phyloP scores from a whole-genome alignment of 805 yeast genomes.

The Spathaspora hagerdaliae region DNA sequence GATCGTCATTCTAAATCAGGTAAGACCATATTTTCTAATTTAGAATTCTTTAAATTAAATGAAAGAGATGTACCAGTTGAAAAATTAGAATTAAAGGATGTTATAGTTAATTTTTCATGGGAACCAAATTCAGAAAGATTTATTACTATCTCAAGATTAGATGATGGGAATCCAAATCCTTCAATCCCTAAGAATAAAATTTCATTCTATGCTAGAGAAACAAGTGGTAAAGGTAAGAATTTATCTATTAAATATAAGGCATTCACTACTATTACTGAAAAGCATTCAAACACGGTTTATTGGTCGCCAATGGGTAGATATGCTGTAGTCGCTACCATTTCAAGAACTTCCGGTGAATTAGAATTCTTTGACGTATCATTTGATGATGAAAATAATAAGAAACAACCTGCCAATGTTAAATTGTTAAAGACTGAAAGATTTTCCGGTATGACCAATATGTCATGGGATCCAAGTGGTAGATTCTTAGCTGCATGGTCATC shows the following conservation, averaged over 20 bases:
- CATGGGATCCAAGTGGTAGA: constrained; percentile 97
- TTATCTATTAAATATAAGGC: constrained; percentile 52
- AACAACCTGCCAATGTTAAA: constrained; percentile 55
- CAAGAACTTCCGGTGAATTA: constrained; percentile 55
- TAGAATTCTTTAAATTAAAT: constrained; percentile 82
- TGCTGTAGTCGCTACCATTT: constrained; percentile 50
- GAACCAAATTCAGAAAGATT: constrained; percentile 92
- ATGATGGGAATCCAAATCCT: constrained; percentile 53
- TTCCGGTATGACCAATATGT: constrained; percentile 74
- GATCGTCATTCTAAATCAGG: constrained; percentile 95
- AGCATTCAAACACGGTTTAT: constrained; percentile 64
- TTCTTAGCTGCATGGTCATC: constrained; percentile 87
- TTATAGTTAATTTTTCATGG: constrained; percentile 88
- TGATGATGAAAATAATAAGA: constrained; percentile 61
- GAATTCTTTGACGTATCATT: constrained; percentile 85
- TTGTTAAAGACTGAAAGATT: constrained; percentile 61
- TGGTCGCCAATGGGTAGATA: constrained; percentile 96
- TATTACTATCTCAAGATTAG: constrained; percentile 65
- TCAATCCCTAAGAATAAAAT: constrained; percentile 64
- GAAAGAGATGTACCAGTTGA: constrained; percentile 95
- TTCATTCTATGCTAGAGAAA: constrained; percentile 81
- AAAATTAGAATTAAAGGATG: constrained; percentile 87
- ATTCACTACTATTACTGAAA: constrained; percentile 55
- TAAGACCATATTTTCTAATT: constrained; percentile 84
- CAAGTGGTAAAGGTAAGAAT: constrained; percentile 44